These are phyloP conservation scores for Boletales sp. DNA, from an alignment of 768 basidiomycete species.

Conservation along the genomic window DNA sequence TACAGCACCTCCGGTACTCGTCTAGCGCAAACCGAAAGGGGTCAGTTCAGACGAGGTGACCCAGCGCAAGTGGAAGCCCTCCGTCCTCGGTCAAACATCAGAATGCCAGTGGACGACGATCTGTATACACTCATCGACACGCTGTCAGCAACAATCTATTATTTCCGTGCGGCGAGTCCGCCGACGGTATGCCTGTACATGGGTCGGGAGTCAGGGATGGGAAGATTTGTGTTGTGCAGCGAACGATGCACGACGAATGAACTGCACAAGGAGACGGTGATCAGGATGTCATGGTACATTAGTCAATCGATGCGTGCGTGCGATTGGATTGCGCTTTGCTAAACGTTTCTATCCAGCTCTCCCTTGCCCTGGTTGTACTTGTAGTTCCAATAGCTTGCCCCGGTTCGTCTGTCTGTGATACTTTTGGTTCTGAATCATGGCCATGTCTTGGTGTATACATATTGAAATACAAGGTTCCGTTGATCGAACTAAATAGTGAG, in stretches of 20 bases:
- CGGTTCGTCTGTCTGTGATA: too few relatives aligned
- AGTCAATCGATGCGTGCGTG: conserved; percentile 16
- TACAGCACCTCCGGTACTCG: conserved; percentile 20
- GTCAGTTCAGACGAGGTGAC: conserved; percentile 17
- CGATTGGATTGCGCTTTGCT: conserved; percentile 13
- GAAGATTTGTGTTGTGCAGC: conserved; percentile 20
- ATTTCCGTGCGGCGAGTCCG: conserved; percentile 18
- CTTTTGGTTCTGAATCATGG: too few relatives aligned
- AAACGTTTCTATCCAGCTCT: neutral
- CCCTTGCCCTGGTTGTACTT: too few relatives aligned
- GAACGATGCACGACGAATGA: conserved; percentile 20
- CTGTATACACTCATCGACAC: conserved; percentile 26
- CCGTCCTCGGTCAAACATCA: neutral
- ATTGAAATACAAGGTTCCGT: too few relatives aligned
- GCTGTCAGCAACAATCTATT: conserved; percentile 18
- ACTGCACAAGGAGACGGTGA: conserved; percentile 22
- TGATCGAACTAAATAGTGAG: too few relatives aligned
- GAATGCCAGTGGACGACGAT: neutral
- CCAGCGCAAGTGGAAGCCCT: conserved; percentile 3
- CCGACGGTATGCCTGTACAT: conserved; percentile 25
- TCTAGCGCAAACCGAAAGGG: conserved; percentile 4
- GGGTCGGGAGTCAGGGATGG: conserved; percentile 18
- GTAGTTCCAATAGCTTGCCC: too few relatives aligned
- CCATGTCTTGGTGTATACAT: too few relatives aligned
- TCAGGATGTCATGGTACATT: conserved; percentile 22